Evolutionary conservation across 78 protist species (phyloP).

Genomic region (Dictyostelium brefeldianum): DNA sequence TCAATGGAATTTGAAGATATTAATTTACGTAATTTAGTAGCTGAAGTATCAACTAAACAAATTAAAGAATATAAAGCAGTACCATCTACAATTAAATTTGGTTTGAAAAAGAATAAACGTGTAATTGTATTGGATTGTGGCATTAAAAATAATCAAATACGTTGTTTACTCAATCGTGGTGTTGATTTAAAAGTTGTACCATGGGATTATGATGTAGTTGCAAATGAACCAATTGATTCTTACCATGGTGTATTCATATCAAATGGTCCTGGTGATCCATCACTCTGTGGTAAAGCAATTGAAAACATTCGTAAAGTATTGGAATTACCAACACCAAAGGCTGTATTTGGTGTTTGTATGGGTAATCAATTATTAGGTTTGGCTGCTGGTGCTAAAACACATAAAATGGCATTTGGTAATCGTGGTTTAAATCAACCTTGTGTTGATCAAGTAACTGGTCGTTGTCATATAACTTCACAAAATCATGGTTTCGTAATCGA

Average conservation of each 20-base stretch:
- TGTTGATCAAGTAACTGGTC: slow-evolving; percentile 82
- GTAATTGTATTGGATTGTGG: slow-evolving; percentile 97
- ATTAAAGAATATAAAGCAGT: slow-evolving; percentile 35
- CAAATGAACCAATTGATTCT: slow-evolving; percentile 26
- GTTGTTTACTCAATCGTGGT: slow-evolving; percentile 92
- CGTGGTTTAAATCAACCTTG: slow-evolving; percentile 98
- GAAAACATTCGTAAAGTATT: slow-evolving; percentile 84
- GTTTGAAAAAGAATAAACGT: slow-evolving; percentile 41
- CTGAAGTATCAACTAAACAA: slow-evolving; percentile 80
- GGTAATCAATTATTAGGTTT: slow-evolving; percentile 97
- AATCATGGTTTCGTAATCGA: slow-evolving; percentile 97
- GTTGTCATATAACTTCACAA: slow-evolving; percentile 96
- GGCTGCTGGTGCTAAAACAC: slow-evolving; percentile 95
- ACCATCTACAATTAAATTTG: background rate
- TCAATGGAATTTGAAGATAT: slow-evolving; percentile 89
- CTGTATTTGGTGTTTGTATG: slow-evolving; percentile 96
- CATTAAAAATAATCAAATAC: slow-evolving; percentile 93
- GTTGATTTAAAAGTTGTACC: slow-evolving; percentile 96
- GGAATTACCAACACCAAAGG: slow-evolving; percentile 3
- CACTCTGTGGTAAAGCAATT: slow-evolving; percentile 81
- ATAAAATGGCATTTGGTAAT: slow-evolving; percentile 97
- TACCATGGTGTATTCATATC: slow-evolving; percentile 95
- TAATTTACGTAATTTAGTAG: slow-evolving; percentile 54
- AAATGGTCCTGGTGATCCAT: slow-evolving; percentile 98
- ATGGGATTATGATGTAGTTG: slow-evolving; percentile 93